These are phyloP conservation scores for Amanita brunnescens DNA, from an alignment of 768 basidiomycete genomes.

Conservation along the genomic window DNA sequence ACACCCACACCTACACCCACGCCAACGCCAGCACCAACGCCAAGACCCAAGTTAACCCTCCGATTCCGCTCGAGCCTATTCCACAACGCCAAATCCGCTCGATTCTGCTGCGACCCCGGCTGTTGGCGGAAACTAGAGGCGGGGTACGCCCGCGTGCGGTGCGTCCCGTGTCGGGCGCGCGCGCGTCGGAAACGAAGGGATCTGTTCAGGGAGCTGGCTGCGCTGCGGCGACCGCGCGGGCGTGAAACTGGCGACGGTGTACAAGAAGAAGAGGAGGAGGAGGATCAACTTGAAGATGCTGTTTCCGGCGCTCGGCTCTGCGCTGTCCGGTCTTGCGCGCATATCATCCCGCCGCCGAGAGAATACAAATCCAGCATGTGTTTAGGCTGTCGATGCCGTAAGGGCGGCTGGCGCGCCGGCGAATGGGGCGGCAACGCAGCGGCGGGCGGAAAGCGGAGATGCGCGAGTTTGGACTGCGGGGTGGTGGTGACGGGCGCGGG, in stretches of 20 bases:
- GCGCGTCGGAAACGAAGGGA: not conserved
- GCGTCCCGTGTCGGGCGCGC: not conserved
- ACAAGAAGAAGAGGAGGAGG: no score
- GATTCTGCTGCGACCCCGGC: not conserved
- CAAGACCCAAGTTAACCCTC: not conserved
- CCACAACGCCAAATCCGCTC: not conserved
- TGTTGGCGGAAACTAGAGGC: not conserved
- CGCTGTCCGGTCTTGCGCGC: constrained; percentile 22
- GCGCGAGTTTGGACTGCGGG: constrained; percentile 18
- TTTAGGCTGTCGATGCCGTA: not conserved
- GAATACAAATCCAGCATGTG: constrained; percentile 37
- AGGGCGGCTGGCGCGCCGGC: constrained; percentile 17
- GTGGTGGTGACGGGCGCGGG: constrained; percentile 2
- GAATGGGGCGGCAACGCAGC: constrained; percentile 9
- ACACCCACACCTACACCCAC: not conserved
- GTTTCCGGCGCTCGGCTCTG: constrained; percentile 29
- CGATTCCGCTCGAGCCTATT: no score
- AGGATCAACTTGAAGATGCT: no score
- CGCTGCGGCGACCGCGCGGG: no score
- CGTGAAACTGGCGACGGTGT: no score
- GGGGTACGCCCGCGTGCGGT: not conserved
- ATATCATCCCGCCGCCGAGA: constrained; percentile 24
- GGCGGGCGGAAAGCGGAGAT: constrained; percentile 10
- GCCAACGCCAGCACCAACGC: not conserved
- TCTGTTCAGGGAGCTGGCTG: not conserved